Percentiles rank a stretch among this genome's conserved stretches.
phyloP scores from a whole-genome alignment of 2,329 filamentous ascomycete species.

The Colletotrichum salicis region DNA sequence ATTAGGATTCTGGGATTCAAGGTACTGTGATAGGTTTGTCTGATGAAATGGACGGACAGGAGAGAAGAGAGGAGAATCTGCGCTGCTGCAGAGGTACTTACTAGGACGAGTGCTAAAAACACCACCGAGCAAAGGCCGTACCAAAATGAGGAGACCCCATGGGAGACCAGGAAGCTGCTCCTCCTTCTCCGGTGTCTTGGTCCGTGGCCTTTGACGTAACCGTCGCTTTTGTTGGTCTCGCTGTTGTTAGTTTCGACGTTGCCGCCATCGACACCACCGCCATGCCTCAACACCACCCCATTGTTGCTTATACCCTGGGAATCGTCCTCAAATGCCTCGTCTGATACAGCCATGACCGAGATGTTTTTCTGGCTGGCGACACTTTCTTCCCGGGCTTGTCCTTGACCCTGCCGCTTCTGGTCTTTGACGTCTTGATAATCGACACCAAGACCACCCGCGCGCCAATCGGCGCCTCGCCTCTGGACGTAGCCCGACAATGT shows the following conservation, averaged over 20 bases:
- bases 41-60: slow-evolving; percentile 6
- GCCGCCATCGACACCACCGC: not conserved
- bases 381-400: not conserved
- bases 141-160: slow-evolving; percentile 36
- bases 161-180: slow-evolving; percentile 36
- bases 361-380: not conserved
- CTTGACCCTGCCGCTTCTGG: not conserved
- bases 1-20: not conserved
- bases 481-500: slow-evolving; percentile 19
- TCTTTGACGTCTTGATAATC: slow-evolving; percentile 1
- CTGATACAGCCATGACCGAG: not conserved
- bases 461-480: slow-evolving; percentile 12
- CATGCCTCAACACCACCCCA: slow-evolving; percentile 9
- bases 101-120: slow-evolving; percentile 29
- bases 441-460: slow-evolving; percentile 13
- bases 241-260: not conserved
- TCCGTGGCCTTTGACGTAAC: not conserved
- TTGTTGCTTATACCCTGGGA: not conserved
- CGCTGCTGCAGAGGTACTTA: slow-evolving; percentile 25
- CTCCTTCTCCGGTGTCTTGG: slow-evolving; percentile 33
- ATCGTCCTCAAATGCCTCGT: not conserved
- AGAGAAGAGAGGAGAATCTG: slow-evolving; percentile 2
- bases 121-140: slow-evolving; percentile 35
- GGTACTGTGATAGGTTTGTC: not conserved
- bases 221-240: not conserved